phyloP scores from a whole-genome alignment of 2,329 filamentous ascomycete genomes.

The Mollisia scopiformis region DNA sequence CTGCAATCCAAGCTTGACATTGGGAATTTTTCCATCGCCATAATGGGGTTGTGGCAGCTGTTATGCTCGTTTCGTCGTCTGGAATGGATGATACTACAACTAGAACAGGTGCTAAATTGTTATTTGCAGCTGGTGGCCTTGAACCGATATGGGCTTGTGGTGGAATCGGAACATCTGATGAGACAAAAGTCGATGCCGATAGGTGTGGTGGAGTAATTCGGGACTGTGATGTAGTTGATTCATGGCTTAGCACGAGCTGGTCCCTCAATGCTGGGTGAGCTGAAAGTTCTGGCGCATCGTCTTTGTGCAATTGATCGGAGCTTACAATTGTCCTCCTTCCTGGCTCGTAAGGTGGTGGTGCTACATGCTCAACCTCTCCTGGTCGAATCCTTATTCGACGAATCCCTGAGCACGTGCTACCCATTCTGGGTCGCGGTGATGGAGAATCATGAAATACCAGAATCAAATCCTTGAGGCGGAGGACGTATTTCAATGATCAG shows the following conservation, averaged over 20 bases:
- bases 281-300: constrained; percentile 4
- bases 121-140: too few species aligned
- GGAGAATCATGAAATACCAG: not conserved
- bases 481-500: not conserved
- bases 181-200: not conserved
- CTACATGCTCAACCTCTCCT: not conserved
- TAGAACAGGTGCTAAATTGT: too few species aligned
- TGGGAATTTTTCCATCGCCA: constrained; percentile 8
- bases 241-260: not conserved
- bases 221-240: not conserved
- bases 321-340: not conserved
- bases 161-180: not conserved
- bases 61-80: not conserved
- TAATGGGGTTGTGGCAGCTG: not conserved
- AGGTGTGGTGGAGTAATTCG: not conserved
- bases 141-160: not conserved
- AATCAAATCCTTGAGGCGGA: not conserved
- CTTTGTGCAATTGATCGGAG: not conserved
- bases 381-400: not conserved
- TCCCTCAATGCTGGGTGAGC: not conserved
- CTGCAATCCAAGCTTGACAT: constrained; percentile 10
- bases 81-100: too few species aligned
- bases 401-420: constrained; percentile 1
- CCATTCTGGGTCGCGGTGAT: not conserved
- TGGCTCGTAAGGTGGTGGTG: not conserved